A percentile compares a stretch with the other conserved stretches of the same genome.
Evolutionary conservation across 345 rosid genomes (phyloP).

Genomic region (Cardamine resedifolia): DNA sequence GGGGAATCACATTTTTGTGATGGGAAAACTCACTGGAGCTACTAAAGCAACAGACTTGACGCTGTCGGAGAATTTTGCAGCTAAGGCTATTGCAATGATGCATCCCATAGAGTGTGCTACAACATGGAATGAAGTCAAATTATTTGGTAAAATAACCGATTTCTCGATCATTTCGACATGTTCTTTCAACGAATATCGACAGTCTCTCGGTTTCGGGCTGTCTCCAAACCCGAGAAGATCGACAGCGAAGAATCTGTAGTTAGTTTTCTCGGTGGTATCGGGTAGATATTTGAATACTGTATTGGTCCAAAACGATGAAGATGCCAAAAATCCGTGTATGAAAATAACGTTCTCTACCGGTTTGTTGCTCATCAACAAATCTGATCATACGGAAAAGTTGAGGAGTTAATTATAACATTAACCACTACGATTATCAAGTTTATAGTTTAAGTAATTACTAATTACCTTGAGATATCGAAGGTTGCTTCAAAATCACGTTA

Average conservation of each 20-base stretch:
- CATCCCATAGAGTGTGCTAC: conserved; percentile 92
- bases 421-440: not conserved
- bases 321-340: conserved; percentile 67
- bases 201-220: conserved; percentile 72
- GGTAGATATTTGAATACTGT: conserved; percentile 56
- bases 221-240: conserved; percentile 78
- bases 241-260: conserved; percentile 53
- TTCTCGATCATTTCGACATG: conserved; percentile 62
- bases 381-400: not conserved
- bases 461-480: conserved; percentile 46
- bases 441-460: conserved; percentile 9
- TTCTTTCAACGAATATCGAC: conserved; percentile 55
- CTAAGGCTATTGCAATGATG: conserved; percentile 59
- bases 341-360: conserved; percentile 62
- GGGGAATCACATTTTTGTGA: not conserved
- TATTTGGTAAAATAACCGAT: conserved; percentile 49
- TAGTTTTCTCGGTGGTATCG: conserved; percentile 21
- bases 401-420: not conserved
- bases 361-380: conserved; percentile 34
- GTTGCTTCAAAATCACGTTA: conserved; percentile 50
- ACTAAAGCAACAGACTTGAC: conserved; percentile 61
- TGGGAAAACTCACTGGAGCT: conserved; percentile 54
- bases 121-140: conserved; percentile 60
- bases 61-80: conserved; percentile 48
- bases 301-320: conserved; percentile 69